phyloP scores from a whole-genome alignment of 306 rosid genomes.

The Glycine latifolia region DNA sequence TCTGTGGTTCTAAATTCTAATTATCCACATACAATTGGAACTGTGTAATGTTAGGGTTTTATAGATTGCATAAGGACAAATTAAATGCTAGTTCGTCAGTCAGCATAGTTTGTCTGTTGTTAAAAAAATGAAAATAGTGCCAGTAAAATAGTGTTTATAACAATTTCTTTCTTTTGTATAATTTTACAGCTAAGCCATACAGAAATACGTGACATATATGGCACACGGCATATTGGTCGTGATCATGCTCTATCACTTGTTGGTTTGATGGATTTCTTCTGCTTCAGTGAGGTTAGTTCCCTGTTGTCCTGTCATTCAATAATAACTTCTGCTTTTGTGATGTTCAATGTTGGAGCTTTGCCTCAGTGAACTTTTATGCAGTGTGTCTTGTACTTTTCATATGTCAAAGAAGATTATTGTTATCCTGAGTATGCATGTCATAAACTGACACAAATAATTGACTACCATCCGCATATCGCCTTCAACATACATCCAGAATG shows the following conservation, averaged over 20 bases:
- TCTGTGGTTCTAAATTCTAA: constrained; percentile 29
- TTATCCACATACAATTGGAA: constrained; percentile 5
- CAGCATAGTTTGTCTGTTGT: constrained; percentile 29
- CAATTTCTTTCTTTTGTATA: constrained; percentile 15
- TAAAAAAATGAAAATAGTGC: neutral
- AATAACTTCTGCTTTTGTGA: too few relatives aligned
- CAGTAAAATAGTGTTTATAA: neutral
- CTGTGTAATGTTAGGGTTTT: constrained; percentile 8
- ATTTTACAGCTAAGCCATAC: constrained; percentile 65
- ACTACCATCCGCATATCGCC: too few relatives aligned
- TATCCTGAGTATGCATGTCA: too few relatives aligned
- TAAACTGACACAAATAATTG: too few relatives aligned
- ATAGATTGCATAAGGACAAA: neutral
- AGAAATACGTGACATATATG: constrained; percentile 74
- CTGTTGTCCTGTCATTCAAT: neutral
- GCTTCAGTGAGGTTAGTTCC: constrained; percentile 91
- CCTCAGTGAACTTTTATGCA: too few relatives aligned
- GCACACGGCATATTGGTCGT: constrained; percentile 91
- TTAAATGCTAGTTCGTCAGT: constrained; percentile 1
- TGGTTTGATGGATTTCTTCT: constrained; percentile 96
- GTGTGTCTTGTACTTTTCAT: too few relatives aligned
- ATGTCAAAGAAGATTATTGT: too few relatives aligned
- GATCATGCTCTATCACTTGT: constrained; percentile 90
- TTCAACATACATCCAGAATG: too few relatives aligned
- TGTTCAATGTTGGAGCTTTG: too few relatives aligned